These are phyloP conservation scores for Solanum medicagineum DNA, from an alignment of 257 asterid genomes.

Conservation along the genomic window DNA sequence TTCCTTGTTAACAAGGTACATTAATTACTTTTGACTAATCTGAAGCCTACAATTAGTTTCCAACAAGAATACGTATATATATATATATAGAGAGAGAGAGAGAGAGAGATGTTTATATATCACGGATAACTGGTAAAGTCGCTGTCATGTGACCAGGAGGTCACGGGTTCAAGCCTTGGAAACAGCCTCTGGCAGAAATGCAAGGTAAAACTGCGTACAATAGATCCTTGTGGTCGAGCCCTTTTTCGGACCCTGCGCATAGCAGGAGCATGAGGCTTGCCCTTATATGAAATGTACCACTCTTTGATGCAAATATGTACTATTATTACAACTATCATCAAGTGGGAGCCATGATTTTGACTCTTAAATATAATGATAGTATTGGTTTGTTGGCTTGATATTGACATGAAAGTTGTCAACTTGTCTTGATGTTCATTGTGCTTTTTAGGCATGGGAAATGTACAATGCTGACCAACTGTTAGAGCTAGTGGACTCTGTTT, in stretches of 20 bases:
- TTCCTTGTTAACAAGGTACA: slow-evolving; percentile 64
- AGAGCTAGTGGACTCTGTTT: slow-evolving; percentile 39
- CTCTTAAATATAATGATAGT: not conserved
- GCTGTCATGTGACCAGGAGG: too few species aligned
- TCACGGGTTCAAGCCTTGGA: too few species aligned
- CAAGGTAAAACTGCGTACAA: too few species aligned
- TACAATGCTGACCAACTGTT: slow-evolving; percentile 25
- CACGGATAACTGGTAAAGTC: too few species aligned
- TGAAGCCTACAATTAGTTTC: not conserved
- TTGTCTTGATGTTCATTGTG: not conserved
- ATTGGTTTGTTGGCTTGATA: not conserved
- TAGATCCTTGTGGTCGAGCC: too few species aligned
- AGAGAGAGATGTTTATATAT: too few species aligned
- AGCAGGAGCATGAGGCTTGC: too few species aligned
- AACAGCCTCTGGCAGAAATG: too few species aligned
- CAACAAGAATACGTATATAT: not conserved
- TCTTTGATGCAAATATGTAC: not conserved
- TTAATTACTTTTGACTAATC: not conserved
- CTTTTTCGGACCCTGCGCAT: too few species aligned
- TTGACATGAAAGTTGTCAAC: not conserved
- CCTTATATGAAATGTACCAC: not conserved
- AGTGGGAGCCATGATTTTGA: not conserved
- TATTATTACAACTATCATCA: not conserved
- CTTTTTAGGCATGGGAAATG: slow-evolving; percentile 60
- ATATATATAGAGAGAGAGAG: not conserved